phyloP scores from a whole-genome alignment of 164 flowering plant species.

The Piper betle region DNA sequence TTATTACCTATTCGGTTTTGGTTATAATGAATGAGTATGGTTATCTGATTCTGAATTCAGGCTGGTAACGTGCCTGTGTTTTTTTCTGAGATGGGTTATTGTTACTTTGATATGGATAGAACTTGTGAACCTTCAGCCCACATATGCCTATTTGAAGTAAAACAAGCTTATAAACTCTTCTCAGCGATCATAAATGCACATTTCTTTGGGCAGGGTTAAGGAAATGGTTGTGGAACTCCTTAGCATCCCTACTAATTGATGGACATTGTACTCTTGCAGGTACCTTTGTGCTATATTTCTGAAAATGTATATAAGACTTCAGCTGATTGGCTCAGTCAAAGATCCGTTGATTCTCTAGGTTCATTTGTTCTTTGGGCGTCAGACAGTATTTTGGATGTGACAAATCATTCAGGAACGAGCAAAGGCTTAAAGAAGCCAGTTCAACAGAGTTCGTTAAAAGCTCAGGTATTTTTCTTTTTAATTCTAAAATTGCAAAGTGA shows the following conservation, averaged over 20 bases:
- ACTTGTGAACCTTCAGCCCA: too few species aligned
- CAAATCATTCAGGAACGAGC: slow-evolving; percentile 34
- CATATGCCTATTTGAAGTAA: too few species aligned
- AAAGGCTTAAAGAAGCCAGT: slow-evolving; percentile 66
- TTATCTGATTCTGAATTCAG: too few species aligned
- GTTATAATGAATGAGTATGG: too few species aligned
- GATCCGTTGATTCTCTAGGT: slow-evolving; percentile 48
- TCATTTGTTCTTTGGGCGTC: slow-evolving; percentile 59
- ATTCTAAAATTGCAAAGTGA: not conserved
- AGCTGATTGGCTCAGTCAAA: slow-evolving; percentile 69
- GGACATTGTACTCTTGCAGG: slow-evolving; percentile 25
- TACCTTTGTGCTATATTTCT: slow-evolving; percentile 59
- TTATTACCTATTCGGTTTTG: too few species aligned
- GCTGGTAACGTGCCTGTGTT: too few species aligned
- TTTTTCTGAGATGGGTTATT: too few species aligned
- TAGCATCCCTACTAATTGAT: too few species aligned
- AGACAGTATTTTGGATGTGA: slow-evolving; percentile 63
- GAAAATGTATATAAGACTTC: slow-evolving; percentile 79
- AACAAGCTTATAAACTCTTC: too few species aligned
- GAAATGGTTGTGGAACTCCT: not conserved
- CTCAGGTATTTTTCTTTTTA: slow-evolving; percentile 41
- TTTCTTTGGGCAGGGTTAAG: not conserved
- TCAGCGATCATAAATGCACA: too few species aligned
- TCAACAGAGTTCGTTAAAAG: slow-evolving; percentile 56
- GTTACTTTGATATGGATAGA: too few species aligned